Percentiles rank a stretch among this genome's conserved stretches.
Conservation (phyloP, 2,329 filamentous ascomycete species). For the Calonectria naviculata region DNA sequence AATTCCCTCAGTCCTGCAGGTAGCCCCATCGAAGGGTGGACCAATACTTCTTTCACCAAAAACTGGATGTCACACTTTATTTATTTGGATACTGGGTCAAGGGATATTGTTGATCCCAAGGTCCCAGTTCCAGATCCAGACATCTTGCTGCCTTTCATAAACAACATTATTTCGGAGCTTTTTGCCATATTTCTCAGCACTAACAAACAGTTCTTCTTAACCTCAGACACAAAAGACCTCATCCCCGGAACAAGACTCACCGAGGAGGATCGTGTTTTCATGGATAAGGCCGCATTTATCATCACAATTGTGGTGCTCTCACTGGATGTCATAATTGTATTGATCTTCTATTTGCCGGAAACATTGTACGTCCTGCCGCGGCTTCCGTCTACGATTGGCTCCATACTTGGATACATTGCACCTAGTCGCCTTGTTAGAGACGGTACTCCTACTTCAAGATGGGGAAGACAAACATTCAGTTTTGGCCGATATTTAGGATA, state of each 20-base stretch:
- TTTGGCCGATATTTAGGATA: conserved; percentile 7
- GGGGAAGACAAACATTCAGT: not conserved
- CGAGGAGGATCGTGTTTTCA: not conserved
- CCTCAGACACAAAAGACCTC: too few species aligned
- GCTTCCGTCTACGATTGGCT: not conserved
- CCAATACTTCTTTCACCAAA: not conserved
- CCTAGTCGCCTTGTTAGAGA: not conserved
- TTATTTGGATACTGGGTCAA: not conserved
- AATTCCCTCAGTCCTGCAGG: too few species aligned
- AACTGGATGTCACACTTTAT: not conserved
- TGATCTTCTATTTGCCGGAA: not conserved
- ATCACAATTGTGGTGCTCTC: not conserved
- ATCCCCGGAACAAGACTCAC: not conserved
- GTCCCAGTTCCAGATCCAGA: not conserved
- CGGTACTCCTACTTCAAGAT: not conserved
- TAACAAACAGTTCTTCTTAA: too few species aligned
- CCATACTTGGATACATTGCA: conserved; percentile 2
- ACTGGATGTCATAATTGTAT: not conserved
- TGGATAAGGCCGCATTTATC: not conserved
- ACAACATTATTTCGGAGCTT: too few species aligned
- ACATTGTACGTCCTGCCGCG: not conserved
- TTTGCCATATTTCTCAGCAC: too few species aligned
- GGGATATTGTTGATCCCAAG: not conserved
- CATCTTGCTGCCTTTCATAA: too few species aligned
- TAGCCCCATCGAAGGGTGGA: not conserved